Conservation (phyloP, 495 filamentous ascomycete genomes). For the Parmelia sp. region DNA sequence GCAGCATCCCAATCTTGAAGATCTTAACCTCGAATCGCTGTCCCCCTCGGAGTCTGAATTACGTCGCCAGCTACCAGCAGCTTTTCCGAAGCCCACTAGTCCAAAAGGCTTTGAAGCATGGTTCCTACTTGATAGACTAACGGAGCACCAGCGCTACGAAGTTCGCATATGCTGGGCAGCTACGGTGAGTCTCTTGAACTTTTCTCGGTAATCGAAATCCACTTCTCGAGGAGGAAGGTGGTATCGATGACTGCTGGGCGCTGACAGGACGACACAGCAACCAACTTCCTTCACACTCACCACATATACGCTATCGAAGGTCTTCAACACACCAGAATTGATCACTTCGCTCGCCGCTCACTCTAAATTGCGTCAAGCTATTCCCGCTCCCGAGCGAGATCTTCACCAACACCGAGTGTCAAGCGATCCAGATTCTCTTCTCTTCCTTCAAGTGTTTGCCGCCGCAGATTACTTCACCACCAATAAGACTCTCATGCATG, state of each 20-base stretch:
- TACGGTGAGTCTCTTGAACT: slow-evolving; percentile 53
- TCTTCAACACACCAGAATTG: slow-evolving; percentile 54
- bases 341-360: slow-evolving; percentile 59
- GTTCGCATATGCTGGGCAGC: slow-evolving; percentile 91
- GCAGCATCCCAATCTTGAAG: slow-evolving; percentile 51
- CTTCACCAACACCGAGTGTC: not conserved
- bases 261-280: slow-evolving; percentile 51
- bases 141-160: slow-evolving; percentile 74
- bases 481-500: slow-evolving; percentile 65
- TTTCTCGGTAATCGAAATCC: not conserved
- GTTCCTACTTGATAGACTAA: slow-evolving; percentile 75
- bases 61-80: slow-evolving; percentile 54
- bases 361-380: slow-evolving; percentile 46
- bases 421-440: slow-evolving; percentile 27
- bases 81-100: slow-evolving; percentile 52
- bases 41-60: slow-evolving; percentile 50
- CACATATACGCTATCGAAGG: slow-evolving; percentile 51
- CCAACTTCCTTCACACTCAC: slow-evolving; percentile 73
- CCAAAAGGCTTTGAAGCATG: slow-evolving; percentile 65
- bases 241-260: not conserved
- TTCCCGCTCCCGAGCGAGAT: not conserved
- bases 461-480: slow-evolving; percentile 78
- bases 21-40: slow-evolving; percentile 59
- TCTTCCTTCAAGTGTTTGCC: slow-evolving; percentile 73
- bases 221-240: not conserved